Conservation (phyloP, 1,139 yeast genomes). For the Chernovozyma sophiae-reginae region DNA sequence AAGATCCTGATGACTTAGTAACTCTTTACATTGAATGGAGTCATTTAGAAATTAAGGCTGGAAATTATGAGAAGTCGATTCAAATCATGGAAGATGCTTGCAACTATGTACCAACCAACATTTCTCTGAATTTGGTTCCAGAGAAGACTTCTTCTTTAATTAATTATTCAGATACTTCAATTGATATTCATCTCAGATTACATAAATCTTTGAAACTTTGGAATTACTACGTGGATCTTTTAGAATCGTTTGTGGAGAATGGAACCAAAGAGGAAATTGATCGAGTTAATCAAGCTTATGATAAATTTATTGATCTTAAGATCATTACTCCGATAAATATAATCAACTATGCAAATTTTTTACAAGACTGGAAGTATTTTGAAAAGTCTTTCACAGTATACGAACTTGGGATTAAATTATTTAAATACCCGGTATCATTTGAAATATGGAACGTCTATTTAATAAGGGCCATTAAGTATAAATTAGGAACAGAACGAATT, state of each 20-base stretch:
- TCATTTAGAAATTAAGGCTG: constrained; percentile 53
- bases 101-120: constrained; percentile 2
- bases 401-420: constrained; percentile 62
- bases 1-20: constrained; percentile 59
- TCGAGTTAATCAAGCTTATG: constrained; percentile 43
- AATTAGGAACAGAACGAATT: constrained; percentile 47
- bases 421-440: constrained; percentile 55
- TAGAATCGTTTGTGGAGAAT: constrained; percentile 57
- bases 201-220: constrained; percentile 64
- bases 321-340: constrained; percentile 68
- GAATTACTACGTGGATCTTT: constrained; percentile 69
- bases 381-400: constrained; percentile 59
- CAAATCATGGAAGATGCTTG: constrained; percentile 47
- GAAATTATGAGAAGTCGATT: constrained; percentile 50
- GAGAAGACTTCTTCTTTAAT: constrained; percentile 16
- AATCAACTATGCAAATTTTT: constrained; percentile 61
- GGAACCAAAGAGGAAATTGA: constrained; percentile 17
- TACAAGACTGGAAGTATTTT: constrained; percentile 45
- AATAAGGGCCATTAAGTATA: constrained; percentile 40
- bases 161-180: constrained; percentile 37
- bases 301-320: constrained; percentile 55
- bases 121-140: constrained; percentile 21
- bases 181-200: constrained; percentile 55
- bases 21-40: constrained; percentile 72
- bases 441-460: constrained; percentile 75